Conservation (phyloP, 768 basidiomycete species). For the Boletus pseudo-olivaceus region DNA sequence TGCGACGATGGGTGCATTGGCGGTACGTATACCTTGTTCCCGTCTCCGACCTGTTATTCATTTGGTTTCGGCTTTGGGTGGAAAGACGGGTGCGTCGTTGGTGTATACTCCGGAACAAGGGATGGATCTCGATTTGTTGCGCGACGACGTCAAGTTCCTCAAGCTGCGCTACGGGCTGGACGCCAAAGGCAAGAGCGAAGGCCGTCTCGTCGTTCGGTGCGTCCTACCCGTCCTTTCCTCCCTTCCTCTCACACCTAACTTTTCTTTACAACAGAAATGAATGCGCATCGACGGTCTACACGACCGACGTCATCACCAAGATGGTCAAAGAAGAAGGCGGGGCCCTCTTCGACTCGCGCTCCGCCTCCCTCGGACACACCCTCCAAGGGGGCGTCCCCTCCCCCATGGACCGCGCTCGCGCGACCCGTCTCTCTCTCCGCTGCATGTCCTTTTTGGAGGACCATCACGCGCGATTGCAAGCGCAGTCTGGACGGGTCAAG, state of each 20-base stretch:
- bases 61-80: too few relatives aligned
- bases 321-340: conserved; percentile 97
- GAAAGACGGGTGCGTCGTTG: conserved; percentile 82
- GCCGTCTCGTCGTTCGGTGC: conserved; percentile 87
- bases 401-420: conserved; percentile 89
- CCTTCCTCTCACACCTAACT: background rate
- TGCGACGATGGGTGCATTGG: conserved; percentile 92
- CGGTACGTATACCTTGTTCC: conserved; percentile 51
- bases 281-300: conserved; percentile 81
- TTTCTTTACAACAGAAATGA: conserved; percentile 60
- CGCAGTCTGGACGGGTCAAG: conserved; percentile 50
- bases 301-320: conserved; percentile 86
- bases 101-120: conserved; percentile 94
- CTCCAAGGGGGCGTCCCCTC: conserved; percentile 95
- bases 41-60: background rate
- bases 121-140: conserved; percentile 77
- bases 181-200: conserved; percentile 85
- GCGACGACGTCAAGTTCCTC: conserved; percentile 84
- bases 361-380: conserved; percentile 95
- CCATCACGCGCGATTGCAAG: conserved; percentile 58
- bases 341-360: conserved; percentile 86
- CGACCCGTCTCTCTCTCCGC: conserved; percentile 82
- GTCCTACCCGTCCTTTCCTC: conserved; percentile 21
- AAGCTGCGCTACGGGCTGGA: conserved; percentile 83
- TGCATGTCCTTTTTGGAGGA: conserved; percentile 94